Evolutionary conservation across 1,284 basidiomycete species (phyloP).

Genomic region (Neonothopanus nambi): DNA sequence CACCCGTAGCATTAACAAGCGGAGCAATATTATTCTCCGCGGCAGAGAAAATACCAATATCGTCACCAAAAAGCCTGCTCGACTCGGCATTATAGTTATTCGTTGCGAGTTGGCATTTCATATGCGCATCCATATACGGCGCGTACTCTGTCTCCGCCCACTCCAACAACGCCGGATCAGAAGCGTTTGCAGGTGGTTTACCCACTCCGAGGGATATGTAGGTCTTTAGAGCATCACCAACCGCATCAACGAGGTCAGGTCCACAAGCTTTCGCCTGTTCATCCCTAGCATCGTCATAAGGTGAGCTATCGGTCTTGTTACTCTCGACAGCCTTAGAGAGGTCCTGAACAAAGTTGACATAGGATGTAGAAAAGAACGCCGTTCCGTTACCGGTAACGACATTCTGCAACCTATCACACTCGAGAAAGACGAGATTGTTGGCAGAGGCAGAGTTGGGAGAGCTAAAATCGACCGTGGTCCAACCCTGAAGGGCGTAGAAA

Average conservation of each 20-base stretch:
- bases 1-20: not conserved
- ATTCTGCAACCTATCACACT: not conserved
- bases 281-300: not conserved
- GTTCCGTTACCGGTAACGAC: not conserved
- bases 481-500: not conserved
- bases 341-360: not conserved
- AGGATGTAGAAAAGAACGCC: not conserved
- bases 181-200: not conserved
- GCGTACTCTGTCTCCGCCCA: not conserved
- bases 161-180: not conserved
- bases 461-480: not conserved
- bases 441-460: not conserved
- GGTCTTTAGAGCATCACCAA: not conserved
- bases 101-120: not conserved
- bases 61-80: not conserved
- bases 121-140: not conserved
- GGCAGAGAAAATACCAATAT: not conserved
- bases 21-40: not conserved
- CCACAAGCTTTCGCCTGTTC: not conserved
- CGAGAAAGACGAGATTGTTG: not conserved
- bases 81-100: not conserved
- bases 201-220: not conserved
- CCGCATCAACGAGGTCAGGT: not conserved
- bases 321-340: not conserved
- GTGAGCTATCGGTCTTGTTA: not conserved